Evolutionary conservation across 768 basidiomycete species (phyloP), one percentile per base, ranked within the genome.

Genomic region (Russula olivacea): DNA sequence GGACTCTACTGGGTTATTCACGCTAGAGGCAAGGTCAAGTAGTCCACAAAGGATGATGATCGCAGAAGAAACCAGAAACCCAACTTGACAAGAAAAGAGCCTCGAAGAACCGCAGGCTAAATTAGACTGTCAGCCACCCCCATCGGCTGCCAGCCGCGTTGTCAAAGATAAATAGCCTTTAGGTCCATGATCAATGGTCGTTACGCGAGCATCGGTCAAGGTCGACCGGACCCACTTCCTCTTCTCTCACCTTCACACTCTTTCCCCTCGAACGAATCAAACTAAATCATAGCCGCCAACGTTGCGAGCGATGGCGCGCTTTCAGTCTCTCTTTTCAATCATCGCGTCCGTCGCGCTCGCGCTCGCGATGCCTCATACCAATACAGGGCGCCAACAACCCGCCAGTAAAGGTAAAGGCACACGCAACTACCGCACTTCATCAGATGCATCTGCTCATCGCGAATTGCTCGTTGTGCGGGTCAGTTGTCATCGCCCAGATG

Each of bases 401-500:
- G 30, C 3, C n/a, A 21, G 5, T 12, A 59, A 59, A 36, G 54
- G 63, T 60, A 60, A 55, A 43, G 19, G 38, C 15, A 32, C 8
- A 8, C 38, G 3, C 23, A 1, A 49, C n/a, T 23, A n/a, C 32
- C 12, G 19, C 17, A 19, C 49, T 10, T 17, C 19, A 32, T 48
- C 12, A 4, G 23, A 14, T 23, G 21, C 21, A 48, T 6, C 43
- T 45, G 10, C 14, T 17, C 21, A 9, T 6, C n/a, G 3, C 4
- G 10, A 38, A 15, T 36, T 14, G 1, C 54, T 43, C 53, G 55
- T 19, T 9, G 30, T 12, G 19, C 3, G 6, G 40, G 25, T 11
- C 59, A 70, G 74, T 71, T 2, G 84, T 87, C 63, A 86, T 88
- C 69, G 78, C 83, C 17, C 84, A 87, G 72, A 83, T 89, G 81